Evolutionary conservation across 306 rosid species (phyloP), one percentile per base, ranked within the genome.

Genomic region (Lagenaria siceraria): DNA sequence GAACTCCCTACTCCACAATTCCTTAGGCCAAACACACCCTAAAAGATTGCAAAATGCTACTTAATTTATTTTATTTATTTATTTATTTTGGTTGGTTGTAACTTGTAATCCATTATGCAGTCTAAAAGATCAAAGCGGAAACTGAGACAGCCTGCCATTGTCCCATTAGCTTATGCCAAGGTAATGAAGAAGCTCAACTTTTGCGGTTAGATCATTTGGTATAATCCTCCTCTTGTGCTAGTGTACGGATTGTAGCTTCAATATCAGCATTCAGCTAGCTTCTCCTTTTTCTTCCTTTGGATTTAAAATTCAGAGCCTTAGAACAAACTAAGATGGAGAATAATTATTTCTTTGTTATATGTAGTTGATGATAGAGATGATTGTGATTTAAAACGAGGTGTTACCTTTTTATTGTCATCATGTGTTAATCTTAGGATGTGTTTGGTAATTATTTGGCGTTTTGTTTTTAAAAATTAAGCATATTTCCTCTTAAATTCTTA

Each of bases 181-280:
- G 93, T 90, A 81, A 95, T 95, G 97, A 92, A 92, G 96, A 95
- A 91, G 80, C 97, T 92, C 78, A 82, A 56, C 83, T 95, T 92
- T 83, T 80, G 89, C 77, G 85, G 72, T 38, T 77, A 71, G 36
- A 29, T 24, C 27, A 71, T 4, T 7, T 22, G 42, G 17, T 25
- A 1, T 21, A 7, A 24, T 14, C 14, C 22, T 46, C 3, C 55
- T 22, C 13, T 43, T 22, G 36, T 70, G 22, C 35, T 46, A 48
- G 7, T 69, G 2, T 65, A 6, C 36, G 25, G 71, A 64, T 15
- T 35, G 25, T 11, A 35, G 24, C 42, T 70, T 51, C 7, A 22
- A 70, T 0, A 70, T 70, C 76, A 46, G 22, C 40, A 46, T 14
- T 48, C 21, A 24, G 14, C 15, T 46, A 4, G 6, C 24, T 6